Conservation (phyloP, 2,329 filamentous ascomycete species). For the Aureobasidium sp. region DNA sequence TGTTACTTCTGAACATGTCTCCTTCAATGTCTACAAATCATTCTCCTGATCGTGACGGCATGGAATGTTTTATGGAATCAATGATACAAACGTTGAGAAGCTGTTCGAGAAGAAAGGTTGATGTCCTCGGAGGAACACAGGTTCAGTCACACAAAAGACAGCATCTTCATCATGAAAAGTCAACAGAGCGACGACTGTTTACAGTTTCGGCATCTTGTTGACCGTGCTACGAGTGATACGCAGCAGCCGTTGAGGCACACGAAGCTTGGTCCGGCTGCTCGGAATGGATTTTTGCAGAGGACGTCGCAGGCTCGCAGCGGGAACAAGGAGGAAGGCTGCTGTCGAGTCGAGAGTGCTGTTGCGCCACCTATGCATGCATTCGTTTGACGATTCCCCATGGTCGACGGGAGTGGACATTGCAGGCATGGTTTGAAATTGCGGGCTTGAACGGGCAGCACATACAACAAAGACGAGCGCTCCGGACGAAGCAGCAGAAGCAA, state of each 20-base stretch:
- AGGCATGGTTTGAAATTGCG: background rate
- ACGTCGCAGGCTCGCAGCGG: background rate
- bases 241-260: constrained; percentile 9
- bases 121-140: background rate
- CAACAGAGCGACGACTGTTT: background rate
- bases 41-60: background rate
- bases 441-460: constrained; percentile 1
- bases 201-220: constrained; percentile 6
- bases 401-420: background rate
- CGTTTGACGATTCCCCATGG: background rate
- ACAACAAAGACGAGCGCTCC: background rate
- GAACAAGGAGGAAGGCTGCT: background rate
- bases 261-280: constrained; percentile 11
- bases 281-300: constrained; percentile 1
- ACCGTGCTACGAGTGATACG: background rate
- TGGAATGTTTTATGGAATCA: background rate
- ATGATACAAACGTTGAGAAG: background rate
- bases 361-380: constrained; percentile 6
- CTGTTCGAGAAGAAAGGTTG: background rate
- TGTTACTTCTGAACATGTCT: background rate
- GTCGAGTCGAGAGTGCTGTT: constrained; percentile 1
- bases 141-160: background rate
- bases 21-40: background rate
- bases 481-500: constrained; percentile 8
- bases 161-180: background rate